These are phyloP conservation scores for Rauvolfia tetraphylla DNA, from an alignment of 257 asterid species.

Conservation along the genomic window DNA sequence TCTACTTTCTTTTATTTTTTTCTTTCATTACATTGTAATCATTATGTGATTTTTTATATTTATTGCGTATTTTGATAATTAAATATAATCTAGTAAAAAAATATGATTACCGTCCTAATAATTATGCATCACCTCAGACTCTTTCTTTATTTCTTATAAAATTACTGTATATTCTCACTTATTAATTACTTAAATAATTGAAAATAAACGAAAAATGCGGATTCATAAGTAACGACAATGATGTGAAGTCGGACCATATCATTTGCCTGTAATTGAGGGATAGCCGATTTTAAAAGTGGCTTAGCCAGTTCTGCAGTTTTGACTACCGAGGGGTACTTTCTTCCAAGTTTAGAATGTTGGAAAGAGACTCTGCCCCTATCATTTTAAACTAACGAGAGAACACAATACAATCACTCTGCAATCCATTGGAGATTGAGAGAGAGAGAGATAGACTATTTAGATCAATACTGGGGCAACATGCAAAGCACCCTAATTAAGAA, in stretches of 20 bases:
- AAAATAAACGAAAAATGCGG: no score
- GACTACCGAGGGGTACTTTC: background rate
- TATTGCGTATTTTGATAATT: no score
- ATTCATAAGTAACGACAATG: background rate
- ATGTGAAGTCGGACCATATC: slow-evolving; percentile 3
- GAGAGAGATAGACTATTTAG: background rate
- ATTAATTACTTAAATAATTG: no score
- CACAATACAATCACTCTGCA: background rate
- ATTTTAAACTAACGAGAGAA: background rate
- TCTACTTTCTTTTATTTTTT: no score
- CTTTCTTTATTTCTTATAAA: no score
- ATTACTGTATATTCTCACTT: no score
- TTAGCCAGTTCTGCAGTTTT: slow-evolving; percentile 1
- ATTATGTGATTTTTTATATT: no score
- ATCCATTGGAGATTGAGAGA: background rate
- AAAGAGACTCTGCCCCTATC: background rate
- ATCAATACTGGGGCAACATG: slow-evolving; percentile 21
- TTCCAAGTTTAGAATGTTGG: slow-evolving; percentile 11
- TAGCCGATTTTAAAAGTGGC: slow-evolving; percentile 3
- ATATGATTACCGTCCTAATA: no score
- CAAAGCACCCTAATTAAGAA: slow-evolving; percentile 20
- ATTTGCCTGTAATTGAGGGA: slow-evolving; percentile 16
- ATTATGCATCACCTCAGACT: no score
- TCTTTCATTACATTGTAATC: no score
- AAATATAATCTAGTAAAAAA: no score